Evolutionary conservation across 2,329 filamentous ascomycete species (phyloP), one percentile per base, ranked within the genome.

Genomic region (Fragosphaeria purpurea): DNA sequence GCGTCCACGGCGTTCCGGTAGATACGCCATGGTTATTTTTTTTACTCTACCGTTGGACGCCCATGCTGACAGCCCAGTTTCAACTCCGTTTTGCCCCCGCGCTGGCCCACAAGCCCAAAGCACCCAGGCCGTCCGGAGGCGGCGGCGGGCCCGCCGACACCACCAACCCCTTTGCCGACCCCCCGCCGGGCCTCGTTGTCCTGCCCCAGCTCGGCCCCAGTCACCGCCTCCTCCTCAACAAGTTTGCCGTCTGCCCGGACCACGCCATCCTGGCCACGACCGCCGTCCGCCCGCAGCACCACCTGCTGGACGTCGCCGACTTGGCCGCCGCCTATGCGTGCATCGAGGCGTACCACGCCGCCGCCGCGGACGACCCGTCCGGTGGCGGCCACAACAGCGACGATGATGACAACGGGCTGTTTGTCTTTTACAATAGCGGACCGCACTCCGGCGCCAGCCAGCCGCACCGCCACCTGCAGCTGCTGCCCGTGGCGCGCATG

Each of bases 261-360:
- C 85, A 88, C 66, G 86, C 85, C 61, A 86, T 88, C 57, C 73
- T 88, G 45, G 77, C 80, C 0, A 88, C 85, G 0, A 76, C 67
- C n/a, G 63, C 67, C 1, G 80, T 82, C 62, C 77, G 79, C 60
- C 67, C 70, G n/a, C 85, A 88, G 69, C 81, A 78, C 2, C 70
- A 83, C 56, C 60, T 82, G 5, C 70, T 88, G 2, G 80, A 82
- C 47, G 63, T 67, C 10, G 68, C 67, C 32, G 85, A 88, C 58
- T 65, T 88, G 33, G 75, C 70, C 11, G 78, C 77, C 0, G 76
- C 82, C 2, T 76, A 80, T 51, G 74, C 75, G 0, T 86, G 83
- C 57, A 68, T 87, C 52, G 67, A 72, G 50, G 76, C 78, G 4
- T 84, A 82, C 64, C 60, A 53, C 13, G 35, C 35, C 35, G 35